Percentiles rank a stretch among this genome's conserved stretches.
These are phyloP conservation scores for Bryopsis sp. DNA, from an alignment of 139 green algal genomes.

Conservation along the genomic window DNA sequence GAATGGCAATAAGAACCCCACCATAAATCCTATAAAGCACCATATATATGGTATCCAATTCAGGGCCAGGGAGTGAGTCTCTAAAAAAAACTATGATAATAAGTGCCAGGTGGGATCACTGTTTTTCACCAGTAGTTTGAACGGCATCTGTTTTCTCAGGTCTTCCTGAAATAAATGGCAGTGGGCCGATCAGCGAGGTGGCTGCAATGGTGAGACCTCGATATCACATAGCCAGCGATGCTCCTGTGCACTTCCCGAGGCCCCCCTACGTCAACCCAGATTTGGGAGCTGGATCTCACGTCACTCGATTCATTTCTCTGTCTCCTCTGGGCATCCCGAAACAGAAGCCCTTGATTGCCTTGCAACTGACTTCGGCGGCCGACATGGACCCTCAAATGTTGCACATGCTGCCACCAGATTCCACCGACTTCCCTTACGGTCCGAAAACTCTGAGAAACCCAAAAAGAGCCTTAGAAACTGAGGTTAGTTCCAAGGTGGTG, in stretches of 20 bases:
- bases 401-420: conserved; percentile 35
- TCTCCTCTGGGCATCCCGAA: conserved; percentile 32
- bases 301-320: conserved; percentile 81
- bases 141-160: too few relatives aligned
- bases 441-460: neutral
- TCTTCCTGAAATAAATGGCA: too few relatives aligned
- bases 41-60: too few relatives aligned
- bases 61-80: too few relatives aligned
- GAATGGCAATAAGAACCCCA: too few relatives aligned
- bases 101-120: too few relatives aligned
- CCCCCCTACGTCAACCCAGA: conserved; percentile 75
- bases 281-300: conserved; percentile 56
- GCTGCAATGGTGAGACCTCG: conserved; percentile 36
- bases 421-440: conserved; percentile 49
- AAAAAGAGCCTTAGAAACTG: conserved; percentile 6
- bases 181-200: conserved; percentile 28
- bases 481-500: too few relatives aligned
- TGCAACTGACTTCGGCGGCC: conserved; percentile 54
- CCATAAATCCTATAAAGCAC: too few relatives aligned
- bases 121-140: too few relatives aligned
- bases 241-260: conserved; percentile 22
- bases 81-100: too few relatives aligned
- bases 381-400: conserved; percentile 50
- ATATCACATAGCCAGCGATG: conserved; percentile 47
- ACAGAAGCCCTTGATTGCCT: conserved; percentile 70